These are phyloP conservation scores for Scheffersomyces titani DNA, from an alignment of 1,139 yeast genomes.

Conservation along the genomic window DNA sequence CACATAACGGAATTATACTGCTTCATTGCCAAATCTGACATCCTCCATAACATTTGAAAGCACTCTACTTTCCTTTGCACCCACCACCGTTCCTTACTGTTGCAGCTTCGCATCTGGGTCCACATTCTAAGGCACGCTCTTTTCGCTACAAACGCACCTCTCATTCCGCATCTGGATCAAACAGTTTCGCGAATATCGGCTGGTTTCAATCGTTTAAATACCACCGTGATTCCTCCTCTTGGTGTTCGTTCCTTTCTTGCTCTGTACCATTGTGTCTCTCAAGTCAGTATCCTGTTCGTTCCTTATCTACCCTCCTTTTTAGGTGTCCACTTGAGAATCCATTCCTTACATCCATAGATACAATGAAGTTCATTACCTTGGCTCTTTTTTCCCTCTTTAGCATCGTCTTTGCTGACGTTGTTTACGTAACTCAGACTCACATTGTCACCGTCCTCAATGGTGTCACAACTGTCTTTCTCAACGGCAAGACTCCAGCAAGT, in stretches of 20 bases:
- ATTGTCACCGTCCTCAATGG: slow-evolving; percentile 21
- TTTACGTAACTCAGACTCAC: slow-evolving; percentile 26
- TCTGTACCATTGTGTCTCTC: not conserved
- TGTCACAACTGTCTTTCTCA: slow-evolving; percentile 4
- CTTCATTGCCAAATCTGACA: not conserved
- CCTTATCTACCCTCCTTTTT: slow-evolving; percentile 2
- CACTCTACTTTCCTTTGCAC: not conserved
- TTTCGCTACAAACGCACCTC: not conserved
- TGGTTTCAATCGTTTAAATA: not conserved
- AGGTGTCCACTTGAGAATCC: not conserved
- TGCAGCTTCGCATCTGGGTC: not conserved
- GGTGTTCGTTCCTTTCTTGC: not conserved
- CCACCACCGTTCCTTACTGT: not conserved
- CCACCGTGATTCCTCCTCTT: not conserved
- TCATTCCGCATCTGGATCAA: not conserved
- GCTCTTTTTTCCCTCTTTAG: slow-evolving; percentile 14
- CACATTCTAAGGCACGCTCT: not conserved
- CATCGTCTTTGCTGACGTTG: slow-evolving; percentile 14
- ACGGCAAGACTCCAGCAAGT: not conserved
- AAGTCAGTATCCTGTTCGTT: not conserved
- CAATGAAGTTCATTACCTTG: slow-evolving; percentile 19
- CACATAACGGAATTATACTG: not conserved
- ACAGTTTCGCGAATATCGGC: not conserved
- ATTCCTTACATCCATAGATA: not conserved
- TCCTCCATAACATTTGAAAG: not conserved